Base-by-base conservation (phyloP, 495 filamentous ascomycete species). In the Clohesyomyces aquaticus region DNA sequence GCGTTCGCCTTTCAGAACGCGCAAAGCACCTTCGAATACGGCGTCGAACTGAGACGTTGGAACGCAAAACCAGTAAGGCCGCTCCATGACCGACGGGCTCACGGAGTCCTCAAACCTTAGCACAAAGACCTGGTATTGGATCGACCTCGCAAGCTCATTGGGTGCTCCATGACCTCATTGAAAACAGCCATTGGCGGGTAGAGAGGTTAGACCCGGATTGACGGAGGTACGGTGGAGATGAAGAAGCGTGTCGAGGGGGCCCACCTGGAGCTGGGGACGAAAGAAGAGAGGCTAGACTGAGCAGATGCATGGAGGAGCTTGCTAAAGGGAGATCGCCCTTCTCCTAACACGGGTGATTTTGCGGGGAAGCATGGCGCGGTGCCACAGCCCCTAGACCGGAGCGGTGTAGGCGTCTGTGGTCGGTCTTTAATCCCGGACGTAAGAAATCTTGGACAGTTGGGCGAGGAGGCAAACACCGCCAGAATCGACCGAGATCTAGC, bases 301-400 rank as follows among this genome's bases (percentile, higher is more conserved):
- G 28, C 3, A n/a, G 29, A 12, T 9, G 25, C 25, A 19, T 25
- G 29, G 41, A 10, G 55, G 19, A 18, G 55, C 21, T 38, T 29
- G n/a, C 46, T 54, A 19, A 50, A 41, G 48, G 56, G n/a, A 45
- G 35, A 60, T 55, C 50, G 16, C 21, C 27, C 55, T n/a, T 52
- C 14, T 14, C 21, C 60, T 11, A 3, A 59, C 42, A 42, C 18
- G 59, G 62, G 4, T 29, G 45, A 57, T 46, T 52, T 60, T 66
- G 63, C 63, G 63, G 63, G 63, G 63, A 66, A 66, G 43, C 56
- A 22, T 60, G 55, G 45, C 55, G 23, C 55, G 55, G 46, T 56
- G 29, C 56, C 50, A 49, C 26, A 28, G 8, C 32, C 57, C 41
- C 28, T 28, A 14, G 14, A 2, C 18, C 21, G 9, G 27, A 43